Evolutionary conservation across 495 filamentous ascomycete genomes (phyloP), one percentile per base, ranked within the genome.

Genomic region (Diplogelasinospora grovesii): DNA sequence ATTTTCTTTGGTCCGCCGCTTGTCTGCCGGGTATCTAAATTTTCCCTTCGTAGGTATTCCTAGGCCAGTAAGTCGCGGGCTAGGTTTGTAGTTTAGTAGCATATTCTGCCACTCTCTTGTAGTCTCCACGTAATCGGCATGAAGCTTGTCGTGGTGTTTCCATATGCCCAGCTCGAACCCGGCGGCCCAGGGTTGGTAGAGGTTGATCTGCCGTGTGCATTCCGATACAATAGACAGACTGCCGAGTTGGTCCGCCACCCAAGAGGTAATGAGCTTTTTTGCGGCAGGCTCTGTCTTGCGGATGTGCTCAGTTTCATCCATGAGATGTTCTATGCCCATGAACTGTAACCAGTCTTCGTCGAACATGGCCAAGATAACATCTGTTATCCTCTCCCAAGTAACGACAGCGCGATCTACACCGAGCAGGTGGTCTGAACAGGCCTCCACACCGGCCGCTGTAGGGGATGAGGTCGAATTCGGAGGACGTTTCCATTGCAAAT

Each of bases 11-110:
- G 61, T 75, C 5, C 59, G 57, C 13, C 59, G 64, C 45, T 75
- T 75, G 9, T 70, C 64, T 4, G 58, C 45, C 10, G 75, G 74
- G 48, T 81, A 77, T 23, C 51, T 22, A 39, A 75, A 76, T 26
- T 45, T 65, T 3, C 39, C 32, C 3, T 55, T 51, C 9, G 39
- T 39, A 1, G 60, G 62, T 2, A 51, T 33, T 5, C 59, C 65
- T n/a, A 66, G 43, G 5, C 27, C 22, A 9, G 40, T 42, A 28
- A 55, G 22, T 50, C 15, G 15, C 64, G 16, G 4, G 35, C 50
- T 4, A 18, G 36, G 7, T n/a, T n/a, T n/a, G n/a, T n/a, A n/a
- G n/a, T n/a, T n/a, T n/a, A n/a, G n/a, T n/a, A 35, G 3, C 11
- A 64, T 38, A 3, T 41, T 5, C 0, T 10, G 28, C 50, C 43